Conservation (phyloP, 768 basidiomycete genomes). For the Lactarius indigo region DNA sequence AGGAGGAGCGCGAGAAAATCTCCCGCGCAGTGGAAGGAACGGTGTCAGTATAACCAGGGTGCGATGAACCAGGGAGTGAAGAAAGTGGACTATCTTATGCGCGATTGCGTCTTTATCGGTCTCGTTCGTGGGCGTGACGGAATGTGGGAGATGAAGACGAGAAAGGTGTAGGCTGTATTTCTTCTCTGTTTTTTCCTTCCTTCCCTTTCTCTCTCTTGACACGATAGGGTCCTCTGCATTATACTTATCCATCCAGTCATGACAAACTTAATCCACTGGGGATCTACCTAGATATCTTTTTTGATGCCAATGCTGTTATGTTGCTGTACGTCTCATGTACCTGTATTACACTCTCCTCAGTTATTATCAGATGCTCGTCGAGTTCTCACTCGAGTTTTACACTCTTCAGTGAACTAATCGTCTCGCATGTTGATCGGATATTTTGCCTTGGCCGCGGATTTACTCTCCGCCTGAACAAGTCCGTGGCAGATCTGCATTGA, state of each 20-base stretch:
- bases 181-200: background rate
- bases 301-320: slow-evolving; percentile 1
- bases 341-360: slow-evolving; percentile 5
- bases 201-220: background rate
- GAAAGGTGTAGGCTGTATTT: slow-evolving; percentile 24
- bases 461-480: background rate
- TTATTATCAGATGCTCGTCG: background rate
- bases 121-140: slow-evolving; percentile 52
- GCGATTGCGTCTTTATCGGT: slow-evolving; percentile 50
- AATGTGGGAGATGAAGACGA: slow-evolving; percentile 63
- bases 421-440: background rate
- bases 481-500: background rate
- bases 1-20: slow-evolving; percentile 43
- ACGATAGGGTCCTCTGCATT: slow-evolving; percentile 11
- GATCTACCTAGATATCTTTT: slow-evolving; percentile 18
- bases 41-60: slow-evolving; percentile 38
- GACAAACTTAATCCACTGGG: slow-evolving; percentile 4
- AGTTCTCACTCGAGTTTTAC: background rate
- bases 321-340: slow-evolving; percentile 17
- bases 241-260: slow-evolving; percentile 21
- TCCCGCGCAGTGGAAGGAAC: slow-evolving; percentile 41
- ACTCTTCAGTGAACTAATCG: background rate
- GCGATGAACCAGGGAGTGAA: slow-evolving; percentile 45
- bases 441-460: background rate
- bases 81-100: slow-evolving; percentile 59